These are phyloP conservation scores for Gossypium longicalyx DNA, from an alignment of 345 rosid species.

Conservation along the genomic window DNA sequence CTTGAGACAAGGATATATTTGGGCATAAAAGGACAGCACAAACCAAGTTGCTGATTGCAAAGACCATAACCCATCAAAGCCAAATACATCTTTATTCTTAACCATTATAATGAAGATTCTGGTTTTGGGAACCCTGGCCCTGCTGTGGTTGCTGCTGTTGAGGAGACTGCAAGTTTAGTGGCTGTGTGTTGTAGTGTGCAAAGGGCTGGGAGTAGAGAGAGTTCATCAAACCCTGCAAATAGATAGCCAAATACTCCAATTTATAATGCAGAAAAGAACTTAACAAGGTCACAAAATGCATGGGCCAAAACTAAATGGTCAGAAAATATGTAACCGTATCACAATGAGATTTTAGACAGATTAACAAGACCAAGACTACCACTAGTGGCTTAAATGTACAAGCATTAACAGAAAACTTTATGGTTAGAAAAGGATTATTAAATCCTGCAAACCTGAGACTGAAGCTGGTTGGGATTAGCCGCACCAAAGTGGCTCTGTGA, in stretches of 20 bases:
- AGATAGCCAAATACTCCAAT: not conserved
- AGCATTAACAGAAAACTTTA: not conserved
- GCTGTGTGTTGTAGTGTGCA: slow-evolving; percentile 75
- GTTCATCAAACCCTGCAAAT: slow-evolving; percentile 75
- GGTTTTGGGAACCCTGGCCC: slow-evolving; percentile 78
- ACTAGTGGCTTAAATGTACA: not conserved
- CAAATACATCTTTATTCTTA: slow-evolving; percentile 32
- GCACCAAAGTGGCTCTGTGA: slow-evolving; percentile 75
- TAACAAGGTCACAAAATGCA: not conserved
- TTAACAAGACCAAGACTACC: not conserved
- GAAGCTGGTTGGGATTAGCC: slow-evolving; percentile 66
- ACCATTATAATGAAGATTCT: slow-evolving; percentile 78
- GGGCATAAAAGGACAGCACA: slow-evolving; percentile 63
- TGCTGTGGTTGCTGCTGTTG: slow-evolving; percentile 62
- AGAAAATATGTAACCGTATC: not conserved
- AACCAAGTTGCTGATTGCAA: slow-evolving; percentile 72
- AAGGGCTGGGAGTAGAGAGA: slow-evolving; percentile 96
- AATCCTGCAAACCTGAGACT: slow-evolving; percentile 70
- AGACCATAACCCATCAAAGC: slow-evolving; percentile 62
- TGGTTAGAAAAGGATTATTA: not conserved
- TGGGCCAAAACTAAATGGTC: not conserved
- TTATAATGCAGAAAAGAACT: not conserved
- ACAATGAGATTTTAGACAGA: not conserved
- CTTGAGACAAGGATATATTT: slow-evolving; percentile 20
- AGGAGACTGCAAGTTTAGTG: slow-evolving; percentile 58